Evolutionary conservation across 169 alveolate species (phyloP), one percentile per base, ranked within the genome.

Genomic region (Fabrea salina): DNA sequence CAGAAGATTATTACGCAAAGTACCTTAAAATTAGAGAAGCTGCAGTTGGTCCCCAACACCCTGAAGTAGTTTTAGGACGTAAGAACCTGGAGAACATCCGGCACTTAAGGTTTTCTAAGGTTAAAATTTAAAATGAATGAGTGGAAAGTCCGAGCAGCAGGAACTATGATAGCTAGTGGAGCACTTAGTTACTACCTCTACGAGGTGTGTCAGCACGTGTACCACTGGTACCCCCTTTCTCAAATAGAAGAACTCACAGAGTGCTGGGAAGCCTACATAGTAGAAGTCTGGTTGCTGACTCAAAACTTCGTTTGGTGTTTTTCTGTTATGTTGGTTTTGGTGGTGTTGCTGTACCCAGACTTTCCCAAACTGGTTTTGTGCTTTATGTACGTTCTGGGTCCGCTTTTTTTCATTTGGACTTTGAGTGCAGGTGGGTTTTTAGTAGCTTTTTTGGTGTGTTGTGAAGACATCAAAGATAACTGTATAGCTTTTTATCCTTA

Each of bases 401-500:
- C 74, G 1, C 2, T 61, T 2, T 61, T 32, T 61, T 61, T 61
- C 25, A 37, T 61, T 1, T 61, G 44, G 4, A 61, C 74, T 16
- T 16, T 2, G 22, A n/a, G 32, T 32, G 49, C 49, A 8, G n/a
- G 32, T 1, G 0, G 16, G 1, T 13, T 11, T 61, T 30, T n/a
- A 37, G 43, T 22, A 1, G 13, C 41, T 61, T 68, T 68, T 68
- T 11, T 68, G 13, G 30, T 7, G 19, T 68, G 78, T 30, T 68
- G 78, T 68, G 41, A 16, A 1, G 78, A 68, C 16, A 43, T 41
- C 40, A 44, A 8, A n/a, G 78, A 68, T 68, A 30, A 68, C 16
- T 68, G 78, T 4, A 30, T 11, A 44, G 35, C 22, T 44, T 68
- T 68, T 68, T 68, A 68, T 4, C 78, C 78, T 68, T 68, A 40